These are phyloP conservation scores for Mycena leptocephala DNA, from an alignment of 768 basidiomycete species.

Conservation along the genomic window DNA sequence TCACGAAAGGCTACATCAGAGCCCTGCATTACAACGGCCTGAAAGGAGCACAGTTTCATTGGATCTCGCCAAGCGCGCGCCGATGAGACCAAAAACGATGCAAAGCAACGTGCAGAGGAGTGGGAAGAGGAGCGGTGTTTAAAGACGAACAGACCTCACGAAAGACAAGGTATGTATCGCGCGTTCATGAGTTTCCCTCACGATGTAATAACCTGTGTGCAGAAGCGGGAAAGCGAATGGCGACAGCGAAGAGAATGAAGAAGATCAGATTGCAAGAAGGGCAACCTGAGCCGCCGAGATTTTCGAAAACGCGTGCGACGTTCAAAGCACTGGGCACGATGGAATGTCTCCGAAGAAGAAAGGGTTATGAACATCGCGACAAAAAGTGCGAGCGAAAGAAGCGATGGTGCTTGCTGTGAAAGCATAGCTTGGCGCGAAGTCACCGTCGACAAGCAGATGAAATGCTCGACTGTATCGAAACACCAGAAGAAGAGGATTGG, in stretches of 20 bases:
- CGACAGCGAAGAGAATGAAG: too few relatives aligned
- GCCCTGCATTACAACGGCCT: neutral
- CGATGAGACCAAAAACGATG: neutral
- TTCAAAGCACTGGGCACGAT: too few relatives aligned
- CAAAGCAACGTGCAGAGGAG: neutral
- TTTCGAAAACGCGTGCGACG: too few relatives aligned
- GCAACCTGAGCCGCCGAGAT: too few relatives aligned
- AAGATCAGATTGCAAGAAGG: too few relatives aligned
- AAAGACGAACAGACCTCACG: too few relatives aligned
- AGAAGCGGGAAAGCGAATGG: too few relatives aligned
- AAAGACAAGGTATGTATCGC: too few relatives aligned
- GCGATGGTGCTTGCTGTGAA: neutral
- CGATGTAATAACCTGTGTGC: too few relatives aligned
- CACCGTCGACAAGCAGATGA: neutral
- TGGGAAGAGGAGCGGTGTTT: too few relatives aligned
- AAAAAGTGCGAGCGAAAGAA: neutral
- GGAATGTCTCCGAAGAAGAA: too few relatives aligned
- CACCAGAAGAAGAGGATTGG: neutral
- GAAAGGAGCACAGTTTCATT: neutral
- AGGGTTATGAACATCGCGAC: neutral
- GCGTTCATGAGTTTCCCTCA: too few relatives aligned
- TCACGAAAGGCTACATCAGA: neutral
- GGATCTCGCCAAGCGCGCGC: neutral
- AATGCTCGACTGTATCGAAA: neutral
- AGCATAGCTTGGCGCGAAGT: neutral